Percentiles rank a stretch among this genome's conserved stretches.
These are phyloP conservation scores for Pestalotiopsis sp. DNA, from an alignment of 2,329 filamentous ascomycete species.

Conservation along the genomic window DNA sequence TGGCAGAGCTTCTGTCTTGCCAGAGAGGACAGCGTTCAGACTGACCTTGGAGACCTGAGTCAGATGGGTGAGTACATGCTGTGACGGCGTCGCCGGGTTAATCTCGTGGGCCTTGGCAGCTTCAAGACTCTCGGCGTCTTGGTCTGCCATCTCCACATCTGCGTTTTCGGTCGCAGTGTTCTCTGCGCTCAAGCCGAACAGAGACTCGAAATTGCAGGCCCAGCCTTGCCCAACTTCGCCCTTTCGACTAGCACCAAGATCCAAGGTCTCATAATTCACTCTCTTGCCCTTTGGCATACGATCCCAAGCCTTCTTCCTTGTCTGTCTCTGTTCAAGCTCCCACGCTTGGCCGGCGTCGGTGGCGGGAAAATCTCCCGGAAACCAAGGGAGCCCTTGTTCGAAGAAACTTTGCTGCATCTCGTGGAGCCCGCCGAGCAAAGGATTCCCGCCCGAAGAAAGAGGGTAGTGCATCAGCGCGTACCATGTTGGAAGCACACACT, in stretches of 20 bases:
- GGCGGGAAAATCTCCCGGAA: constrained; percentile 81
- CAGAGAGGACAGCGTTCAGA: constrained; percentile 36
- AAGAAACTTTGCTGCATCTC: constrained; percentile 82
- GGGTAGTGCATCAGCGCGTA: constrained; percentile 82
- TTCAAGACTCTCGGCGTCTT: constrained; percentile 11
- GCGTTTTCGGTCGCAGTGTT: constrained; percentile 22
- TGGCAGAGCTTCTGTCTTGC: constrained; percentile 28
- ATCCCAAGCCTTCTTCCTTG: constrained; percentile 69
- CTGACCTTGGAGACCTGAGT: constrained; percentile 41
- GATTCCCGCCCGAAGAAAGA: constrained; percentile 77
- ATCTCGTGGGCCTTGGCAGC: neutral
- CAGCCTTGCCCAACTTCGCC: constrained; percentile 84
- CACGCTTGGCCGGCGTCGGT: constrained; percentile 79
- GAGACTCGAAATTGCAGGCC: constrained; percentile 78
- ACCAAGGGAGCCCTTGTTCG: constrained; percentile 78
- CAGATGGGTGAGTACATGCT: constrained; percentile 24
- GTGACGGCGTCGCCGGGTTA: neutral
- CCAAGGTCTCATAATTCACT: constrained; percentile 72
- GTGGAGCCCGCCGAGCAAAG: constrained; percentile 79
- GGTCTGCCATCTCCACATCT: constrained; percentile 13
- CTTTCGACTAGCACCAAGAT: constrained; percentile 72
- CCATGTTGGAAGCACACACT: constrained; percentile 85
- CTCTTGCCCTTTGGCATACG: constrained; percentile 81
- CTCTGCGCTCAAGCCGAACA: constrained; percentile 49
- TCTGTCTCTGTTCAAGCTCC: constrained; percentile 68